Conservation (phyloP, 2,329 filamentous ascomycete genomes). For the Apiospora pterosperma region DNA sequence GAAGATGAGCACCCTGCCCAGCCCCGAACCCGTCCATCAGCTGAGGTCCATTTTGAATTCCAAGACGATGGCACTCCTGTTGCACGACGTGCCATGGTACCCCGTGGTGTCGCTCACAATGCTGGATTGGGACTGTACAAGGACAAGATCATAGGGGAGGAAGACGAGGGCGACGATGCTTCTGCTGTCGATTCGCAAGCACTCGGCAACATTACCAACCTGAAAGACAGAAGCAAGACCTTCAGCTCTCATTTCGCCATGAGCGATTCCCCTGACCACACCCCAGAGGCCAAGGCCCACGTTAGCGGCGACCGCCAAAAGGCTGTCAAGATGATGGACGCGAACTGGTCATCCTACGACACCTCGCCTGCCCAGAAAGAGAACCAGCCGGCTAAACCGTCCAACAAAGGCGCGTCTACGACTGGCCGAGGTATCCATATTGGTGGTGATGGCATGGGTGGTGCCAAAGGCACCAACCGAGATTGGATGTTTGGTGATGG, state of each 20-base stretch:
- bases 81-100: conserved; percentile 41
- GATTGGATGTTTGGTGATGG: conserved; percentile 58
- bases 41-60: conserved; percentile 80
- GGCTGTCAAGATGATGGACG: conserved; percentile 70
- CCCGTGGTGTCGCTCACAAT: conserved; percentile 55
- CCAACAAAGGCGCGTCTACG: conserved; percentile 19
- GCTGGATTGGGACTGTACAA: conserved; percentile 71
- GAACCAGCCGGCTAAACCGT: conserved; percentile 33
- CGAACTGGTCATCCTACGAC: conserved; percentile 57
- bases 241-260: conserved; percentile 78
- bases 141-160: conserved; percentile 67
- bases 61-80: conserved; percentile 62
- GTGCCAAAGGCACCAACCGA: conserved; percentile 49
- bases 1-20: conserved; percentile 58
- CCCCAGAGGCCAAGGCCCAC: conserved; percentile 37
- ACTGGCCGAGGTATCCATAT: conserved; percentile 41
- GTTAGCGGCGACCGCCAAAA: conserved; percentile 61
- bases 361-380: conserved; percentile 54
- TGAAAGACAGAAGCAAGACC: conserved; percentile 69
- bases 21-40: conserved; percentile 71
- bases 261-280: conserved; percentile 59
- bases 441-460: conserved; percentile 65
- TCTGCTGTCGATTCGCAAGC: conserved; percentile 38
- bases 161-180: conserved; percentile 32
- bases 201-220: conserved; percentile 68